These are phyloP conservation scores for Lathyrus sativus DNA, from an alignment of 306 rosid genomes.

Conservation along the genomic window DNA sequence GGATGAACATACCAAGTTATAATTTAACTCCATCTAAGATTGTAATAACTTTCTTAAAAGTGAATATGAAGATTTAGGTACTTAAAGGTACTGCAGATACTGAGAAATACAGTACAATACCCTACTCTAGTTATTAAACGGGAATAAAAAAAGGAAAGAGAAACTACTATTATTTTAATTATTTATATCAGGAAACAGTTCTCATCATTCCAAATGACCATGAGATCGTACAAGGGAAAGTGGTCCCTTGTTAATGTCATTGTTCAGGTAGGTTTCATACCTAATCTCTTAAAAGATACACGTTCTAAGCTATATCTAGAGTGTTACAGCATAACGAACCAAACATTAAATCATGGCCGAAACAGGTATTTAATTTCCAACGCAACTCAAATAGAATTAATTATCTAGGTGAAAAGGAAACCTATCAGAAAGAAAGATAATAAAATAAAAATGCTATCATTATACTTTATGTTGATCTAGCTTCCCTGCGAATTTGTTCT, in stretches of 20 bases:
- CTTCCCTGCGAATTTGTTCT: conserved; percentile 40
- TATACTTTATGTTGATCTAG: conserved; percentile 33
- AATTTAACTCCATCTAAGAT: too few species aligned
- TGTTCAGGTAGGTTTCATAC: neutral
- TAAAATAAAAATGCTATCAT: conserved; percentile 37
- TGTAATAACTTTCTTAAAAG: too few species aligned
- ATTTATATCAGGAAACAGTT: neutral
- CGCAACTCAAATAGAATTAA: too few species aligned
- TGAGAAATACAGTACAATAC: too few species aligned
- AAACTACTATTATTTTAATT: neutral
- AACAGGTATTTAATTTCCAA: too few species aligned
- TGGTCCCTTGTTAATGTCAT: neutral
- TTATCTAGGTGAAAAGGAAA: too few species aligned
- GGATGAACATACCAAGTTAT: too few species aligned
- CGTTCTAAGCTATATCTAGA: conserved; percentile 20
- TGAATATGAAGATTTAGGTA: too few species aligned
- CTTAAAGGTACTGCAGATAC: too few species aligned
- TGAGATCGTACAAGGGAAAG: neutral
- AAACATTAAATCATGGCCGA: too few species aligned
- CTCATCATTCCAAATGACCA: neutral
- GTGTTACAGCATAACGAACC: too few species aligned
- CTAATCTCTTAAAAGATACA: conserved; percentile 17
- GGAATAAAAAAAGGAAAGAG: neutral
- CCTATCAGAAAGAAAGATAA: neutral
- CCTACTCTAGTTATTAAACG: neutral